Base-by-base conservation (phyloP, 179 eudicot genomes). In the Vitellaria paradoxa region DNA sequence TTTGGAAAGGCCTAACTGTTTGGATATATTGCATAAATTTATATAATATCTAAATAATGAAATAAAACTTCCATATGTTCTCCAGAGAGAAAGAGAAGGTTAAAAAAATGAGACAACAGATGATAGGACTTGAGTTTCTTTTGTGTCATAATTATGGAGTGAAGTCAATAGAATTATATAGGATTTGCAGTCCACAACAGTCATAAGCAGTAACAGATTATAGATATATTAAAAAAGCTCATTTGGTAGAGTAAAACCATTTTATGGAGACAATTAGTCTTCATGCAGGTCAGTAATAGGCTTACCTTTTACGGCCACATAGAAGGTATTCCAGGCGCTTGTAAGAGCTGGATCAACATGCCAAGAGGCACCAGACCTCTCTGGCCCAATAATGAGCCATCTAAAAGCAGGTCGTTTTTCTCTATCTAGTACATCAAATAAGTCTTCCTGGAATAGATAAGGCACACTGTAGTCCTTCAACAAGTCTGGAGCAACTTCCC, bases 311-410 rank as follows among this genome's bases (percentile, higher is more conserved):
- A 83, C 96, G 97, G 59, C 99, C 99, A 81, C 88, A 87, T 13
- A 96, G 75, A 77, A 96, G 98, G 99, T 96, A 87, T 96, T 96
- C 98, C 99, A 96, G 53, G 98, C 99, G 86, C 99, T 96, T 73
- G 99, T 93, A 76, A 96, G 98, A 85, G 92, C 97, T 57, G 99
- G 99, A 92, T 96, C 99, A 80, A 96, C 99, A 86, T 96, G 99
- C 99, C 99, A 96, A 65, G 99, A 96, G 71, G 99, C 99, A 79
- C 99, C 99, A 80, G 99, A 96, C 78, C 99, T 92, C 85, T 94
- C 99, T 61, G 99, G 99, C 80, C 99, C 99, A 47, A 92, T 87
- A 77, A 96, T 92, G 75, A 96, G 88, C 99, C 99, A 96, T 81
- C 99, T 88, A 80, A 77, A 96, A 68, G 97, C 82, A 53, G 99